Evolutionary conservation across 768 basidiomycete genomes (phyloP).

Genomic region (Boletus speciosus): DNA sequence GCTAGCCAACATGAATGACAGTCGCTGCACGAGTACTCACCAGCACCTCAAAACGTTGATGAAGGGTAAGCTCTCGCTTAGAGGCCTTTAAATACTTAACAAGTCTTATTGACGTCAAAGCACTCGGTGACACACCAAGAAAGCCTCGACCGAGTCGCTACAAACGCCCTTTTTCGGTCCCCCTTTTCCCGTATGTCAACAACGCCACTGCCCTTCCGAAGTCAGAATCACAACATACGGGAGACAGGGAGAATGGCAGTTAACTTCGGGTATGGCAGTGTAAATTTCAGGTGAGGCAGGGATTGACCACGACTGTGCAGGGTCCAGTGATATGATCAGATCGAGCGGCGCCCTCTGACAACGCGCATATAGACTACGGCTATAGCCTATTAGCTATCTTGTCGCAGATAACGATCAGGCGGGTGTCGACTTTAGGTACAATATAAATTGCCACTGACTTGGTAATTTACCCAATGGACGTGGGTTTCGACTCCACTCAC

Average conservation of each 20-base stretch:
- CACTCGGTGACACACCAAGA: not conserved
- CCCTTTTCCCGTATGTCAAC: slow-evolving; percentile 5
- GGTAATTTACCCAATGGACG: slow-evolving; percentile 2
- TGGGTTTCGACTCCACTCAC: slow-evolving; percentile 2
- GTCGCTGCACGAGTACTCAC: not conserved
- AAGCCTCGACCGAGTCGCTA: not conserved
- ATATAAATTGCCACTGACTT: not conserved
- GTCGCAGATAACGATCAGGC: not conserved
- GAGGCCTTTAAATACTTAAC: not conserved
- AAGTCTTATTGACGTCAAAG: not conserved
- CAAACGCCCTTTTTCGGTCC: not conserved
- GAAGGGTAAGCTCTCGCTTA: not conserved
- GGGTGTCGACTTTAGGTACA: slow-evolving; percentile 8
- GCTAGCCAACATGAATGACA: not conserved
- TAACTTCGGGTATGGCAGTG: not conserved
- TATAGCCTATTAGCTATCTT: slow-evolving; percentile 7
- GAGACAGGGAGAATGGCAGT: not conserved
- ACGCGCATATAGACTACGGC: slow-evolving; percentile 3
- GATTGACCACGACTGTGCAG: slow-evolving; percentile 13
- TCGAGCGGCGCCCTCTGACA: slow-evolving; percentile 16
- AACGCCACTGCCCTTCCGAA: not conserved
- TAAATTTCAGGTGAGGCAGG: slow-evolving; percentile 3
- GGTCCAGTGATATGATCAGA: slow-evolving; percentile 19
- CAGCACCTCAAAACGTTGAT: not conserved
- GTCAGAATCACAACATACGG: not conserved